phyloP scores from a whole-genome alignment of 106 monocot species.

The Posidonia australis region DNA sequence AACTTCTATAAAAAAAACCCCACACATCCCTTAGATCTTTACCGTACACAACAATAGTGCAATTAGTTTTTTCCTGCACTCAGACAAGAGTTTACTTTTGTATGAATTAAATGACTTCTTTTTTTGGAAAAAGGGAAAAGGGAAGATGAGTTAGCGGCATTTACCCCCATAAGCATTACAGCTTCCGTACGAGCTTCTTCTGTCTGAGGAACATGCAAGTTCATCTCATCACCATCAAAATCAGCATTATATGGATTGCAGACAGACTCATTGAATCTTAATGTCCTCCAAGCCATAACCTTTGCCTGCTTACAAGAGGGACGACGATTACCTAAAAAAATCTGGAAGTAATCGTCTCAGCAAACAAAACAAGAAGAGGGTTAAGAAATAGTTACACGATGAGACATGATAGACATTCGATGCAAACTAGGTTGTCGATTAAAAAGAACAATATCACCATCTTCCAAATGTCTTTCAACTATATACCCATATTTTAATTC shows the following conservation, averaged over 20 bases:
- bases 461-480: constrained; percentile 89
- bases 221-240: constrained; percentile 99
- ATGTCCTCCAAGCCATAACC: constrained; percentile 95
- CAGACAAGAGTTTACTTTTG: too few relatives aligned
- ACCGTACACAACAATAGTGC: too few relatives aligned
- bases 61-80: too few relatives aligned
- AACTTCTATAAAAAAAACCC: too few relatives aligned
- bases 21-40: too few relatives aligned
- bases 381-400: constrained; percentile 47
- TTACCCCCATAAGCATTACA: constrained; percentile 98
- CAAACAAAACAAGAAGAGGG: constrained; percentile 3
- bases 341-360: not conserved
- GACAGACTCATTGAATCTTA: constrained; percentile 98
- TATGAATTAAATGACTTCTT: too few relatives aligned
- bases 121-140: not conserved
- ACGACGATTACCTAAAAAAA: not conserved
- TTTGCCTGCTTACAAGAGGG: constrained; percentile 28
- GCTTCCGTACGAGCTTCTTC: constrained; percentile 99
- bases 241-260: constrained; percentile 99
- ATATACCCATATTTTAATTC: constrained; percentile 76
- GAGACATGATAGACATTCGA: constrained; percentile 99
- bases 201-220: constrained; percentile 96
- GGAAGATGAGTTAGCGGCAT: not conserved
- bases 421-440: constrained; percentile 98
- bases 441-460: constrained; percentile 97